Conservation (phyloP, 441 rosid genomes). For the Macaranga tanarius region DNA sequence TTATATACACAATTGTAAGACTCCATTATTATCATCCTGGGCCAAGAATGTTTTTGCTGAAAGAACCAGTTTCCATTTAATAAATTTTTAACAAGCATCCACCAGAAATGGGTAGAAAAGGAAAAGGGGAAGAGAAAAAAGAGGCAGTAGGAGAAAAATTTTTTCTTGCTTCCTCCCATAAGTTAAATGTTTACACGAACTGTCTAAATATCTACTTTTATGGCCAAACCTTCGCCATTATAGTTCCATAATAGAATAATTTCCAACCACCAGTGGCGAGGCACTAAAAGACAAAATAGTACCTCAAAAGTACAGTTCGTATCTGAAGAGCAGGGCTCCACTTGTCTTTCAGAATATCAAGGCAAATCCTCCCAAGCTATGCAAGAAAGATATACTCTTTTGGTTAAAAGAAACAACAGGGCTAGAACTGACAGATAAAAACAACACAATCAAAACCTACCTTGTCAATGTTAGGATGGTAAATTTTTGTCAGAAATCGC, state of each 20-base stretch:
- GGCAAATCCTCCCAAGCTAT: slow-evolving; percentile 98
- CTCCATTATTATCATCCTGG: not conserved
- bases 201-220: not conserved
- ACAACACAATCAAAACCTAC: slow-evolving; percentile 29
- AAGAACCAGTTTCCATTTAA: not conserved
- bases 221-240: not conserved
- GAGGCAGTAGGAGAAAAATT: not conserved
- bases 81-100: not conserved
- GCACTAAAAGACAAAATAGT: not conserved
- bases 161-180: no score
- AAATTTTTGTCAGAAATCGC: slow-evolving; percentile 95
- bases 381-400: slow-evolving; percentile 20
- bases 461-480: slow-evolving; percentile 88
- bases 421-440: not conserved
- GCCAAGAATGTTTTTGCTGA: not conserved
- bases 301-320: slow-evolving; percentile 97
- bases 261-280: not conserved
- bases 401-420: slow-evolving; percentile 6
- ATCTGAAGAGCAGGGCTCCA: slow-evolving; percentile 99
- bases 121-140: not conserved
- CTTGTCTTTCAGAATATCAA: slow-evolving; percentile 97
- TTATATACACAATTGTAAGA: not conserved
- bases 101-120: not conserved
- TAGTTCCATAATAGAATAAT: not conserved
- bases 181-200: no score